A percentile compares a stretch with the other conserved stretches of the same genome.
Evolutionary conservation across 106 monocot species (phyloP).

Genomic region (Vanilla planifolia): DNA sequence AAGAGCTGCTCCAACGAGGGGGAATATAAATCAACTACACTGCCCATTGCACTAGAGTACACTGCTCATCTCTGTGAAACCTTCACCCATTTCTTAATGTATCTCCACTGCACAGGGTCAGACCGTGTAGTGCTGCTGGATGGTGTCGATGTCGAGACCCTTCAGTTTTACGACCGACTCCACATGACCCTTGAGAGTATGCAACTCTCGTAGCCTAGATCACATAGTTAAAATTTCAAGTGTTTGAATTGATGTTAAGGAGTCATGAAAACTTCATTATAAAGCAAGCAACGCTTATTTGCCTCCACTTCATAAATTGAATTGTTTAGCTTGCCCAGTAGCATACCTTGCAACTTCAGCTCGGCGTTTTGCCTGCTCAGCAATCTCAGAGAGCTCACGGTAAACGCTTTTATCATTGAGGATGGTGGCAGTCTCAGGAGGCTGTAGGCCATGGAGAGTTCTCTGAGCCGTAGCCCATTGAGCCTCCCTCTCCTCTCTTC

Average conservation of each 20-base stretch:
- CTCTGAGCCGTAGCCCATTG: constrained; percentile 25
- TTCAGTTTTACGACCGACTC: constrained; percentile 9
- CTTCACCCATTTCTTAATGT: too few species aligned
- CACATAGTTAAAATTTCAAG: too few species aligned
- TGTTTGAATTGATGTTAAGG: too few species aligned
- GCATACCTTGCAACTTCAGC: constrained; percentile 64
- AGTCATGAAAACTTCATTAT: too few species aligned
- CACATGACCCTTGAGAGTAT: constrained; percentile 5
- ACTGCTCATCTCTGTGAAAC: too few species aligned
- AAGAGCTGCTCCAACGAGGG: too few species aligned
- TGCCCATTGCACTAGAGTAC: too few species aligned
- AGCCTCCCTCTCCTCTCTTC: constrained; percentile 23
- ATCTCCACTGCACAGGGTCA: too few species aligned
- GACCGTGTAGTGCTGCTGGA: constrained; percentile 4
- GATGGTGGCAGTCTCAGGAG: constrained; percentile 7
- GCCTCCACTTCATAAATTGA: too few species aligned
- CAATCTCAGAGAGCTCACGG: constrained; percentile 66
- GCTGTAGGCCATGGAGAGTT: constrained; percentile 21
- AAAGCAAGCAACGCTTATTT: too few species aligned
- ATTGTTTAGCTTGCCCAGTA: too few species aligned
- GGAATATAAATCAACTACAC: too few species aligned
- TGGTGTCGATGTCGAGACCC: constrained; percentile 12
- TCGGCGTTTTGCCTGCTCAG: constrained; percentile 67
- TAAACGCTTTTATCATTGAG: constrained; percentile 37
- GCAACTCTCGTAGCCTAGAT: constrained; percentile 6